Percentiles rank a stretch among this genome's conserved stretches.
These are phyloP conservation scores for Penicillium decumbens DNA, from an alignment of 2,329 filamentous ascomycete genomes.

Conservation along the genomic window DNA sequence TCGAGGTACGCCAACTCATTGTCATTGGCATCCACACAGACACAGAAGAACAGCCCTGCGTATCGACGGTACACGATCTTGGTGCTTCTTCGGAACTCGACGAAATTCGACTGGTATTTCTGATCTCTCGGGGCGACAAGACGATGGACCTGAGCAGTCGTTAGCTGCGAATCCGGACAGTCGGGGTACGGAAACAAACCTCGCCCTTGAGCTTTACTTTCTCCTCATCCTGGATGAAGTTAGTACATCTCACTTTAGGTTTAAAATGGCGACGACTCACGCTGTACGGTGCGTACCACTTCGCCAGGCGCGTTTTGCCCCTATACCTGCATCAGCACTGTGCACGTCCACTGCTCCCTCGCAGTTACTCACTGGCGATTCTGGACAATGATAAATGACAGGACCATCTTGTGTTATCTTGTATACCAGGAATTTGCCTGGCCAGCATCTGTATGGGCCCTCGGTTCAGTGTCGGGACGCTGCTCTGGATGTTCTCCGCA, in stretches of 20 bases:
- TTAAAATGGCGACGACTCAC: slow-evolving; percentile 39
- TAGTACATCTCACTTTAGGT: slow-evolving; percentile 9
- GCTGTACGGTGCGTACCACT: slow-evolving; percentile 98
- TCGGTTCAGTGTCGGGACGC: slow-evolving; percentile 10
- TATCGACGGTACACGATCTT: slow-evolving; percentile 98
- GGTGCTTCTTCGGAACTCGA: slow-evolving; percentile 68
- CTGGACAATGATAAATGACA: slow-evolving; percentile 86
- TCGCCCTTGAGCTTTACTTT: slow-evolving; percentile 99
- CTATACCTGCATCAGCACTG: slow-evolving; percentile 47
- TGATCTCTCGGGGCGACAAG: slow-evolving; percentile 96
- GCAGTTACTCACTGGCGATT: slow-evolving; percentile 66
- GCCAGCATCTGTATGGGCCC: slow-evolving; percentile 19
- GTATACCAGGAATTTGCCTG: slow-evolving; percentile 16
- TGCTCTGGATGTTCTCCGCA: slow-evolving; percentile 23
- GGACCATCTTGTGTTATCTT: slow-evolving; percentile 47
- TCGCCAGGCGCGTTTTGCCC: slow-evolving; percentile 95
- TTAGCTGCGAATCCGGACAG: slow-evolving; percentile 6
- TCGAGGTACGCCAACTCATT: slow-evolving; percentile 96
- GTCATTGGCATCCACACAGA: slow-evolving; percentile 97
- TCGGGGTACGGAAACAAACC: slow-evolving; percentile 46
- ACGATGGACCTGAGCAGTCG: slow-evolving; percentile 68
- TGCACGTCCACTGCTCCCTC: neutral
- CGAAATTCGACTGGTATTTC: slow-evolving; percentile 99
- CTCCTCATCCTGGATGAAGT: slow-evolving; percentile 70
- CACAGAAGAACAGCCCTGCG: slow-evolving; percentile 97